Base-by-base conservation (phyloP, 768 basidiomycete species). In the Pilatotrama ljubarskyi region DNA sequence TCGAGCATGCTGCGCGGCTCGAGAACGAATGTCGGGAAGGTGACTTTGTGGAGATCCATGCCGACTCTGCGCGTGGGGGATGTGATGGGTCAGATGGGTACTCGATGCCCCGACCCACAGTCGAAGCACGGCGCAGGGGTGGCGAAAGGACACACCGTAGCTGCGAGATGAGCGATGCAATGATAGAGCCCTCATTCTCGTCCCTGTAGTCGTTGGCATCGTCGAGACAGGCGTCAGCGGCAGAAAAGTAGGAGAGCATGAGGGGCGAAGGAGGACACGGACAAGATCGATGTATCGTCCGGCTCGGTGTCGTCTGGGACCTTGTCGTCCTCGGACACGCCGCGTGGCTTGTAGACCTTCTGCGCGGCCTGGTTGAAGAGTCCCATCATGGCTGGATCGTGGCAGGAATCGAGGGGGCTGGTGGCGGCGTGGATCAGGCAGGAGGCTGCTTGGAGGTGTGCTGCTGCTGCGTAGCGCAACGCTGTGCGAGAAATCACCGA, bases 1-100 rank as follows among this genome's bases (percentile, higher is more conserved):
- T 99, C 97, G 48, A 98, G 84, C 90, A 98, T 93, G 68, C 92
- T 94, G 70, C 97, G 80, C 5, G 97, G 97, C 76, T 99, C 96
- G 58, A 99, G 85, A 0, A 99, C 96, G 69, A 98, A 99, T 0
- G 88, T 90, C 38, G 93, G 93, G 73, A 94, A 91, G 15, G 93
- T 94, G 62, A 98, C 94, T 75, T 93, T 90, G 64, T 86, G 88
- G 59, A 98, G 86, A 75, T 99, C 97, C 95, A 97, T 97, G 41
- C 95, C 96, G 62, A 95, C 90, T 75, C 94, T 91, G 72, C 59
- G 9, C 44, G 57, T 13, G 18, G 26, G 32, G 52, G 29, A 32
- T 3, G 24, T n/a, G 26, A 13, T 20, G 37, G 20, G 49, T 55
- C 56, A 44, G 54, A 47, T 32, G 38, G 29, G 50, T 50, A 3